Evolutionary conservation across 2,329 filamentous ascomycete species (phyloP), one percentile per base, ranked within the genome.

Genomic region (Coniochaeta sp.): DNA sequence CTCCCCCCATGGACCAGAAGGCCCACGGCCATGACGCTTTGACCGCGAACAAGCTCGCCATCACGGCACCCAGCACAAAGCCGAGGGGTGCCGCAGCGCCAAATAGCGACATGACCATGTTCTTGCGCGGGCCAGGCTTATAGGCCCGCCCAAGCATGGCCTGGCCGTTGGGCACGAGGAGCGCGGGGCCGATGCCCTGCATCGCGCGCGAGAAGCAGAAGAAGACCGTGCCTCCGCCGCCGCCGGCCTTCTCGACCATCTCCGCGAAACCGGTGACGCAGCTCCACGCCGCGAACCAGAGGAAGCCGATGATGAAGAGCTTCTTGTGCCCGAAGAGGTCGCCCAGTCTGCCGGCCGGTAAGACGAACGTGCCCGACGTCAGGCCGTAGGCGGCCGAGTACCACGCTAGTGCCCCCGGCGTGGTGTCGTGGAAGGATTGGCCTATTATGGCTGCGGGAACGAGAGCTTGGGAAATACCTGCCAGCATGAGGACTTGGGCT

Each of bases 121-220:
- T 74, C 63, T 85, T 86, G 53, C 75, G 71, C 50, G 65, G 68
- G 0, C 83, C 82, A 0, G 78, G 78, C 0, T 71, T 66, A 56
- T 85, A 86, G 0, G 76, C 73, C 0, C 70, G 69, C 2, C 82
- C 83, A 0, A 87, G 64, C 12, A 89, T 71, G 2, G 82, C 83
- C 20, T 87, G 65, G 0, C 73, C 81, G 55, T 86, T 88, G 1
- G 85, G 85, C 22, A 87, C 68, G 10, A 76, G 67, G 30, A 88
- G 70, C 0, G 83, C 82, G 0, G 82, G 79, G 0, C 85, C 85
- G 16, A 85, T 74, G 18, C 61, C 62, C 50, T 64, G 62, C 54
- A 63, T 40, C 12, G 58, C 59, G 3, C 61, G 55, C n/a, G 54
- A 55, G 27, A 61, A 22, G 16, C 61, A 59, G 48, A 63, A 62